Evolutionary conservation across 192 early-diverging fungal species (phyloP).

Genomic region (Paraglomus brasilianum): DNA sequence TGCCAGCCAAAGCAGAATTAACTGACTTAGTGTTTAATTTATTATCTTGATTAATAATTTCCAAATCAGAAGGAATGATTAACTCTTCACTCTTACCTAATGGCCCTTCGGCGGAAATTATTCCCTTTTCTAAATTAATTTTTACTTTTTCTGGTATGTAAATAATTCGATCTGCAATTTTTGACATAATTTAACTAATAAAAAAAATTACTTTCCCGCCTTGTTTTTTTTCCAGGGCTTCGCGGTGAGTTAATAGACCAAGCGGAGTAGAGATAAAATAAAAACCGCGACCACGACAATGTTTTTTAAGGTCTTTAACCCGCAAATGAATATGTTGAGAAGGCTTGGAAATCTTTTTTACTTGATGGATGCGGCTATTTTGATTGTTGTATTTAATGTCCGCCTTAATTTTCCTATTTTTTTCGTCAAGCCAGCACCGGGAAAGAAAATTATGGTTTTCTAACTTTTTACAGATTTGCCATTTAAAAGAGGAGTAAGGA

Average conservation of each 20-base stretch:
- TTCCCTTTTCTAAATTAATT: neutral
- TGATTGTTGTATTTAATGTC: neutral
- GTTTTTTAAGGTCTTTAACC: neutral
- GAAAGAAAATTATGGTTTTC: neutral
- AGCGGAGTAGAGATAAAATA: slow-evolving; percentile 3
- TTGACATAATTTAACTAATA: slow-evolving; percentile 28
- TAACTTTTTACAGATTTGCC: slow-evolving; percentile 4
- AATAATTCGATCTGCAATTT: slow-evolving; percentile 9
- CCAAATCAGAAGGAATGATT: neutral
- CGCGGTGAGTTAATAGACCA: neutral
- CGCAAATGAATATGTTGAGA: slow-evolving; percentile 7
- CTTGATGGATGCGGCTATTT: neutral
- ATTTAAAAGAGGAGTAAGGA: slow-evolving; percentile 11
- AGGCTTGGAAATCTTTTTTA: slow-evolving; percentile 26
- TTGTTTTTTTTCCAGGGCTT: slow-evolving; percentile 19
- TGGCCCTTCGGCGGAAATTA: slow-evolving; percentile 5
- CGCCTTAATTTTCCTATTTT: neutral
- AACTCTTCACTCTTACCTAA: slow-evolving; percentile 1
- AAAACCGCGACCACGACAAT: neutral
- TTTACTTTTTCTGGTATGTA: neutral
- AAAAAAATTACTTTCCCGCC: slow-evolving; percentile 11
- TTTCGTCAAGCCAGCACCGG: neutral
- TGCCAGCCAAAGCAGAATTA: slow-evolving; percentile 9
- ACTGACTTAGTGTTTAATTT: neutral
- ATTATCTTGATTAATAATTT: slow-evolving; percentile 7